Evolutionary conservation across 345 rosid species (phyloP).

Genomic region (Eucalyptus caleyi): DNA sequence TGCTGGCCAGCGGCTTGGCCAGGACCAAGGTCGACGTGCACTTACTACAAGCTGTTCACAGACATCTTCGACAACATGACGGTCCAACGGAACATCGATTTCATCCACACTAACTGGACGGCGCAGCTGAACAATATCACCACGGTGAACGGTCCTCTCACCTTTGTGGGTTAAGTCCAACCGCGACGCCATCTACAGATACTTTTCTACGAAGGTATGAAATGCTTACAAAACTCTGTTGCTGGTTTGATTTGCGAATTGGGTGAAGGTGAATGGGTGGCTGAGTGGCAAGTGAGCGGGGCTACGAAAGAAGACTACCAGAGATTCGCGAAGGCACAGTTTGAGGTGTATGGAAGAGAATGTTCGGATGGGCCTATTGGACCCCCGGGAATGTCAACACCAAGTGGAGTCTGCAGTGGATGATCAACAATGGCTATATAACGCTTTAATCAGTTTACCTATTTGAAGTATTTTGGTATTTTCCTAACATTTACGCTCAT

Average conservation of each 20-base stretch:
- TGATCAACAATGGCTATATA: slow-evolving; percentile 43
- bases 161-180: slow-evolving; percentile 32
- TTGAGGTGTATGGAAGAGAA: slow-evolving; percentile 30
- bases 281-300: slow-evolving; percentile 28
- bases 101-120: slow-evolving; percentile 9
- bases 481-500: background rate
- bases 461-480: background rate
- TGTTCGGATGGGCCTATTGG: slow-evolving; percentile 63
- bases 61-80: slow-evolving; percentile 14
- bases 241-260: background rate
- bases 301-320: slow-evolving; percentile 33
- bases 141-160: slow-evolving; percentile 44
- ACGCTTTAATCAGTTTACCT: slow-evolving; percentile 2
- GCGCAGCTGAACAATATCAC: slow-evolving; percentile 20
- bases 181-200: background rate
- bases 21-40: slow-evolving; percentile 40
- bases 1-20: slow-evolving; percentile 14
- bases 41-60: slow-evolving; percentile 34
- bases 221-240: background rate
- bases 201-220: background rate
- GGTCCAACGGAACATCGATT: slow-evolving; percentile 39
- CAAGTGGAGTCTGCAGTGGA: slow-evolving; percentile 49
- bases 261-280: slow-evolving; percentile 53
- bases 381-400: slow-evolving; percentile 24
- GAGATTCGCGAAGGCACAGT: slow-evolving; percentile 31